Conservation (phyloP, 352 stramenopile genomes). For the Phytophthora europaea region DNA sequence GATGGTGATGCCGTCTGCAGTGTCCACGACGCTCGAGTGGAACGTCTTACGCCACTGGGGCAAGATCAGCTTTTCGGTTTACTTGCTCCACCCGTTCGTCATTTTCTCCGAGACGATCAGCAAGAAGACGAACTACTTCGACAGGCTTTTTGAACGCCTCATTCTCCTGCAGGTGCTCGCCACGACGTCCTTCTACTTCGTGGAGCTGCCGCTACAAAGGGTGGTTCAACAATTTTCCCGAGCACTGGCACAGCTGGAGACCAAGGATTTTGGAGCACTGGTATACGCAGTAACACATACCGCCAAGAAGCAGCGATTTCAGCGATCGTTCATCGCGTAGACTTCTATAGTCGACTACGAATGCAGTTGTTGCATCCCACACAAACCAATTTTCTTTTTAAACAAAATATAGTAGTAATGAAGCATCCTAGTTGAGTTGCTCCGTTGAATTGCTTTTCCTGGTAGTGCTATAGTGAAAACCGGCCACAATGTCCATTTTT, state of each 20-base stretch:
- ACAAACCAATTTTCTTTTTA: too few relatives aligned
- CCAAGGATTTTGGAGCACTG: not conserved
- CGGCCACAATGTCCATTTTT: too few relatives aligned
- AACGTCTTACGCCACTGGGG: slow-evolving; percentile 22
- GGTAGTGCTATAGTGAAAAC: too few relatives aligned
- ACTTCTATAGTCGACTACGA: not conserved
- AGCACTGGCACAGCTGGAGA: slow-evolving; percentile 4
- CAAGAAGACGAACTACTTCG: slow-evolving; percentile 23
- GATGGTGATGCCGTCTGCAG: slow-evolving; percentile 40
- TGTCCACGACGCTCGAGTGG: slow-evolving; percentile 45
- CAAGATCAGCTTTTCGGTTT: slow-evolving; percentile 57
- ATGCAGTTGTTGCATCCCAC: too few relatives aligned
- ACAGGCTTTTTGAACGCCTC: slow-evolving; percentile 35
- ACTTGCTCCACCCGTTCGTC: slow-evolving; percentile 52
- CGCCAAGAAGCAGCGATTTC: not conserved
- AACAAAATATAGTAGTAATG: too few relatives aligned
- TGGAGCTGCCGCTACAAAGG: slow-evolving; percentile 45
- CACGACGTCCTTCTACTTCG: slow-evolving; percentile 32
- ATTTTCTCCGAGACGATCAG: slow-evolving; percentile 8
- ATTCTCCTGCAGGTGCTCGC: slow-evolving; percentile 25
- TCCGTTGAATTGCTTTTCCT: too few relatives aligned
- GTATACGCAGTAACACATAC: not conserved
- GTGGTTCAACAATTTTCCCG: not conserved
- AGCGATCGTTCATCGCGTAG: not conserved
- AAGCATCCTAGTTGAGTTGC: too few relatives aligned